phyloP scores from a whole-genome alignment of 768 basidiomycete genomes.

The Lactifluus hygrophoroides region DNA sequence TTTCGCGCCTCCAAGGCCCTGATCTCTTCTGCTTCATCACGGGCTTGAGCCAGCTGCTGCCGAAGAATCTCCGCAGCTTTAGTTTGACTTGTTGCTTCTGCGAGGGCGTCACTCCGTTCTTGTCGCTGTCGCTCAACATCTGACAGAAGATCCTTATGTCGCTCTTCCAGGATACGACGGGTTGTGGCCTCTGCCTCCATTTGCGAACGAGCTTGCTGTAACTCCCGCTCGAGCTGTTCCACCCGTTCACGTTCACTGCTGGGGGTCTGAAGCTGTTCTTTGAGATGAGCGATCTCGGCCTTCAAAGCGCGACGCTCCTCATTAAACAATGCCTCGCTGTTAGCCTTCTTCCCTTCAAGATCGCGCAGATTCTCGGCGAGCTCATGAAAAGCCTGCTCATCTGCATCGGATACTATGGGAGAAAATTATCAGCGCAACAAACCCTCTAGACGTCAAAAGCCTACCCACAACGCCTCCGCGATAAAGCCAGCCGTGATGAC shows the following conservation, averaged over 20 bases:
- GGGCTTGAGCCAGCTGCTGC: slow-evolving; percentile 54
- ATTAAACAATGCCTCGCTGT: slow-evolving; percentile 48
- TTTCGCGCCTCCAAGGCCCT: slow-evolving; percentile 59
- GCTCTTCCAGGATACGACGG: slow-evolving; percentile 54
- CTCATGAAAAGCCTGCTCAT: slow-evolving; percentile 67
- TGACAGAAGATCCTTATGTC: slow-evolving; percentile 46
- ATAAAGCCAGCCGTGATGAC: slow-evolving; percentile 57
- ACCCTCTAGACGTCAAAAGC: background rate
- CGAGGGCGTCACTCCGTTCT: slow-evolving; percentile 48
- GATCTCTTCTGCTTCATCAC: slow-evolving; percentile 56
- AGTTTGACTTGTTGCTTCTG: slow-evolving; percentile 63
- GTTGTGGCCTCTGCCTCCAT: slow-evolving; percentile 55
- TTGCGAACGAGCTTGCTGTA: slow-evolving; percentile 53
- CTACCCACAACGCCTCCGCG: slow-evolving; percentile 63
- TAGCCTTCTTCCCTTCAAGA: slow-evolving; percentile 45
- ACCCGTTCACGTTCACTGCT: slow-evolving; percentile 45
- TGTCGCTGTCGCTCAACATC: slow-evolving; percentile 49
- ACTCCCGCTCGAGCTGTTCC: slow-evolving; percentile 53
- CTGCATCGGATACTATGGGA: slow-evolving; percentile 56
- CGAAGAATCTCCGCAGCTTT: slow-evolving; percentile 48
- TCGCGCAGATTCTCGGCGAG: slow-evolving; percentile 58
- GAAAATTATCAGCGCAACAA: background rate
- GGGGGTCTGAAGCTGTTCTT: slow-evolving; percentile 34
- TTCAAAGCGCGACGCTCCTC: slow-evolving; percentile 50
- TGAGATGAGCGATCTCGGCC: slow-evolving; percentile 48